Conservation (phyloP, 768 basidiomycete species). For the Collybia nuda region DNA sequence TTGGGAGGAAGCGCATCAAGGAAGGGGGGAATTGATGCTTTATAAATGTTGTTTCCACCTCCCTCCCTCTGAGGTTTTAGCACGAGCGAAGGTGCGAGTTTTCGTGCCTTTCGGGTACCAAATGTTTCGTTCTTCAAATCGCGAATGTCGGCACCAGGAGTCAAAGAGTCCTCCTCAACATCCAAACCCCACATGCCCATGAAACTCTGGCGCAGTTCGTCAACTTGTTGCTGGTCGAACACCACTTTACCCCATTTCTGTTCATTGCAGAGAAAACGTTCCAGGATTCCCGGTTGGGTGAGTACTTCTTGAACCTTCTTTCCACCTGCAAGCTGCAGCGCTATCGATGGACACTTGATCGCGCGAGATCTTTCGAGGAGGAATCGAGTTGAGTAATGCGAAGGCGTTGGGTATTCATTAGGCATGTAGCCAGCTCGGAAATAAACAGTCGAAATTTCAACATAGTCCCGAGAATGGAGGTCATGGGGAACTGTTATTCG, state of each 20-base stretch:
- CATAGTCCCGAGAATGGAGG: conserved; percentile 25
- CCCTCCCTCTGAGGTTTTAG: conserved; percentile 99
- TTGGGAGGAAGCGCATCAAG: conserved; percentile 56
- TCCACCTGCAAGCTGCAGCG: conserved; percentile 91
- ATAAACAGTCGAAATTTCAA: conserved; percentile 88
- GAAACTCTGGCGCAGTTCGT: conserved; percentile 70
- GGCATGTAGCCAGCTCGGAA: conserved; percentile 90
- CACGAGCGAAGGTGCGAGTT: conserved; percentile 59
- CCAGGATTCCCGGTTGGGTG: conserved; percentile 68
- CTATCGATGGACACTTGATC: conserved; percentile 91
- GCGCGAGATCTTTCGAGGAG: conserved; percentile 79
- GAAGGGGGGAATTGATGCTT: conserved; percentile 75
- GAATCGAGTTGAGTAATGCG: conserved; percentile 72
- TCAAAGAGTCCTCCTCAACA: conserved; percentile 38
- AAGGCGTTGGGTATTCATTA: conserved; percentile 65
- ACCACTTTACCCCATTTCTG: conserved; percentile 31
- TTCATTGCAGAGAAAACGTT: conserved; percentile 59
- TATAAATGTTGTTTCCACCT: conserved; percentile 96
- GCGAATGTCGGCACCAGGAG: conserved; percentile 25
- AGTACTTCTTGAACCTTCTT: conserved; percentile 96
- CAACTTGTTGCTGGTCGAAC: conserved; percentile 39
- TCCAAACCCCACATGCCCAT: conserved; percentile 88
- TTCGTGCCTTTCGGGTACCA: conserved; percentile 53
- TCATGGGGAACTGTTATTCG: conserved; percentile 35
- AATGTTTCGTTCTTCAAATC: conserved; percentile 28